These are phyloP conservation scores for Xylaria sp. DNA, from an alignment of 2,329 filamentous ascomycete species.

Conservation along the genomic window DNA sequence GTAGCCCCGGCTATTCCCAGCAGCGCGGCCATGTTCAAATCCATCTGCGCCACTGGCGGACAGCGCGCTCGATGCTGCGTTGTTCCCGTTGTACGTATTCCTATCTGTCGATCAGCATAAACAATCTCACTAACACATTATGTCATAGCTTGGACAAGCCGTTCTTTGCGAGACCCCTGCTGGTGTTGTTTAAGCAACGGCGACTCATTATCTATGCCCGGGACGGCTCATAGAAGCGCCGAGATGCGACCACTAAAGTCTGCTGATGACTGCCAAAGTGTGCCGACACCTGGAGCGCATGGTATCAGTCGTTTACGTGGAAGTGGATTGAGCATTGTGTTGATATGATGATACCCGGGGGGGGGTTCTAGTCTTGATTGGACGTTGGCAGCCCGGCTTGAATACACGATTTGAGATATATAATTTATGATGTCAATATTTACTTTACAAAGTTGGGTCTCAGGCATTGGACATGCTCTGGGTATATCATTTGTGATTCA, in stretches of 20 bases:
- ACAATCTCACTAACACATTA: slow-evolving; percentile 11
- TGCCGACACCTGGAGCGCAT: background rate
- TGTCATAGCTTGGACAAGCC: slow-evolving; percentile 19
- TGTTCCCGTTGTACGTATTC: slow-evolving; percentile 21
- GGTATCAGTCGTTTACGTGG: background rate
- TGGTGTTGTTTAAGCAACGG: slow-evolving; percentile 15
- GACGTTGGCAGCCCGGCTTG: slow-evolving; percentile 1
- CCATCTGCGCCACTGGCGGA: slow-evolving; percentile 24
- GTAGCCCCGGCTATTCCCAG: slow-evolving; percentile 16
- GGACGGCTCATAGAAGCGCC: background rate
- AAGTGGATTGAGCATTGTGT: background rate
- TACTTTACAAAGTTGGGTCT: too few relatives aligned
- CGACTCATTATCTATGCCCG: background rate
- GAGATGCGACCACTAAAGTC: too few relatives aligned
- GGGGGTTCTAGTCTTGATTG: background rate
- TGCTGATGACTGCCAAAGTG: background rate
- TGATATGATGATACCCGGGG: background rate
- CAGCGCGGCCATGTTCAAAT: slow-evolving; percentile 20
- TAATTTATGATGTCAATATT: slow-evolving; percentile 26
- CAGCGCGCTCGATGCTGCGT: slow-evolving; percentile 29
- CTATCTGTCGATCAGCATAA: too few relatives aligned
- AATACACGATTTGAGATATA: background rate
- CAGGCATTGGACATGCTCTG: background rate
- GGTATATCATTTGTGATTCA: background rate
- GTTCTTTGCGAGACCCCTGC: slow-evolving; percentile 25